Evolutionary conservation across 306 rosid genomes (phyloP).

Genomic region (Glycine soja): DNA sequence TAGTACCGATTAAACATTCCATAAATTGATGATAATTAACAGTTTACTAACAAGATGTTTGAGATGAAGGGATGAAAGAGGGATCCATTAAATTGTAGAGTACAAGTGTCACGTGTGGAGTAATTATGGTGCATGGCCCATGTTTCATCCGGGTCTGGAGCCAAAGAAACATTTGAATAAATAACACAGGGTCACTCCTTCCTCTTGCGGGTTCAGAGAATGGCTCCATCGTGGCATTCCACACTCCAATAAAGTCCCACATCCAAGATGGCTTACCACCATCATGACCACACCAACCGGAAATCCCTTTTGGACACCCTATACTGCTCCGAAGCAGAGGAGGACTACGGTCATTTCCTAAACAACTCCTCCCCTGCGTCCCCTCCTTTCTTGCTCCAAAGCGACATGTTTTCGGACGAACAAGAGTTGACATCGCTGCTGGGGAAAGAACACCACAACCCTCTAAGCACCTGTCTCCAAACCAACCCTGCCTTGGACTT

Average conservation of each 20-base stretch:
- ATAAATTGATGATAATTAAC: not conserved
- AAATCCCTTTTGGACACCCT: slow-evolving; percentile 53
- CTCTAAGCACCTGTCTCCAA: slow-evolving; percentile 41
- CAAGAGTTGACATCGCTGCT: slow-evolving; percentile 72
- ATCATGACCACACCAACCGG: not conserved
- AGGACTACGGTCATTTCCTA: slow-evolving; percentile 6
- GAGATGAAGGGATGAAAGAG: slow-evolving; percentile 4
- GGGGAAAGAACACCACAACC: slow-evolving; percentile 57
- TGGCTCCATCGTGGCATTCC: slow-evolving; percentile 36
- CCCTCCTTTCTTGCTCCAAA: slow-evolving; percentile 51
- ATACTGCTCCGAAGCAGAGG: slow-evolving; percentile 67
- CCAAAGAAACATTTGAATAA: slow-evolving; percentile 31
- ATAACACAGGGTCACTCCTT: slow-evolving; percentile 19
- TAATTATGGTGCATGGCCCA: slow-evolving; percentile 66
- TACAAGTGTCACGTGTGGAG: slow-evolving; percentile 73
- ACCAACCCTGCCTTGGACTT: slow-evolving; percentile 43
- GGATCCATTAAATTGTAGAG: slow-evolving; percentile 30
- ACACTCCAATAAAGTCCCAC: slow-evolving; percentile 41
- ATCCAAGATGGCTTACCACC: slow-evolving; percentile 56
- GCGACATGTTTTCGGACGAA: slow-evolving; percentile 75
- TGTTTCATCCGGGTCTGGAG: slow-evolving; percentile 50
- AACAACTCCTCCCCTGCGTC: not conserved
- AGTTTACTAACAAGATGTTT: not conserved
- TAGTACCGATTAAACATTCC: slow-evolving; percentile 23
- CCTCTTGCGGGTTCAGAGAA: not conserved